Evolutionary conservation across 2,329 filamentous ascomycete species (phyloP), one percentile per base, ranked within the genome.

Genomic region (Chaetothyriales sp.): DNA sequence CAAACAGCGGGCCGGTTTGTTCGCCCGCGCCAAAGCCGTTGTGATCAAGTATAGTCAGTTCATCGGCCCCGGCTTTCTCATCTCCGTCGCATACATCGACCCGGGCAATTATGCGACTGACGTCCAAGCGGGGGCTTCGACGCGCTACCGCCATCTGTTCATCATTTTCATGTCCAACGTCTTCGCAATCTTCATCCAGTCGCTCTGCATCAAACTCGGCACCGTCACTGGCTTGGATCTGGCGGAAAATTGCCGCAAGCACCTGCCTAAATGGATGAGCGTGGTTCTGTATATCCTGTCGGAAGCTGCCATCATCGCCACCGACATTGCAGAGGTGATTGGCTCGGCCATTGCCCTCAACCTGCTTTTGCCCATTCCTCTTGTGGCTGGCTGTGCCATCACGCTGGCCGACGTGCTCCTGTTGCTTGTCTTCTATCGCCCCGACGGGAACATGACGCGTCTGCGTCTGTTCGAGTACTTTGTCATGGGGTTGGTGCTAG

Each of bases 271-370:
- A 57, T 86, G 82, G 82, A 63, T 85, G 51, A 83, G 81, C 55
- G 73, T 76, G 45, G 61, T 72, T 18, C 69, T 86, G 2, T 86
- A 85, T 60, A 64, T 73, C 18, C 69, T 86, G 56, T 77, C 81
- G 1, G 82, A 86, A 64, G 68, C 75, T 4, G 81, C 82, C 54
- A 86, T 86, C 52, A 80, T 86, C 50, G 82, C 82, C 0, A 86
- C 82, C 0, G 82, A 86, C 63, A 79, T 86, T 57, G 82, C 82
- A 52, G 82, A 85, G 67, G 77, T 79, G 49, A 73, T 79, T 58
- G 76, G 76, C 44, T 76, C 74, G 7, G 76, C 76, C 7, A 79
- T 79, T 56, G 73, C 76, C 19, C 64, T 78, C 44, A 77, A 79
- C 55, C 66, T 79, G 7, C 68, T 78, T 7, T 61, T 76, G 25